Base-by-base conservation (phyloP, 108 stramenopile species). In the Conticribra guillardii region DNA sequence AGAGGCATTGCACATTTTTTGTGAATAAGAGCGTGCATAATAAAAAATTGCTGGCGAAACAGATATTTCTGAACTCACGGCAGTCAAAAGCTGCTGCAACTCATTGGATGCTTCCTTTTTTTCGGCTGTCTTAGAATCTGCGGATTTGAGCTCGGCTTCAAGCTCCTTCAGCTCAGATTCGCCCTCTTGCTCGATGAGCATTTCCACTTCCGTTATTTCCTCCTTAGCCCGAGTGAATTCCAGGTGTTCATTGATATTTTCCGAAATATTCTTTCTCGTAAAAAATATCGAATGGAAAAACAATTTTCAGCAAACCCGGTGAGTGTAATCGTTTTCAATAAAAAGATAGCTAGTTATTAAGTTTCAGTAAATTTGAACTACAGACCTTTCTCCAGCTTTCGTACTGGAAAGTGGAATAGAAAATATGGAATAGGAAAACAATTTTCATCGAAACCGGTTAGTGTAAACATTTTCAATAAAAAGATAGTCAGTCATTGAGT, bases 171-270 rank as follows among this genome's bases (percentile, higher is more conserved):
- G 19, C 49, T 51, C 80, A 26, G 48, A 60, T 32, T 69, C 72
- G 3, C 67, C 76, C 58, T 55, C 52, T 18, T 82, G 75, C 44
- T 79, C 74, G 31, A 84, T 62, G 50, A 69, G 71, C 14, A 64
- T 60, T 46, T 87, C 87, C 28, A 85, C 54, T 18, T 85, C 83
- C 19, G 71, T 57, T 17, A 89, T 71, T 28, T 92, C 90, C 15
- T 75, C 74, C n/a, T 67, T 76, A 17, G 85, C 57, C 16, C 84
- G 79, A 15, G 53, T 66, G 48, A 66, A 82, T 34, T 89, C 86
- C 55, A 83, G 71, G 15, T 82, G 30, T 22, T 76, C 73, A 19
- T 69, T 33, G 19, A 74, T 67, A 18, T 77, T 62, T 26, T 73
- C 76, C 4, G 54, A 58, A 31, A 85, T 73, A 27, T 55, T 63